Base-by-base conservation (phyloP, 208 protist genomes). In the Phytomonas serpens region DNA sequence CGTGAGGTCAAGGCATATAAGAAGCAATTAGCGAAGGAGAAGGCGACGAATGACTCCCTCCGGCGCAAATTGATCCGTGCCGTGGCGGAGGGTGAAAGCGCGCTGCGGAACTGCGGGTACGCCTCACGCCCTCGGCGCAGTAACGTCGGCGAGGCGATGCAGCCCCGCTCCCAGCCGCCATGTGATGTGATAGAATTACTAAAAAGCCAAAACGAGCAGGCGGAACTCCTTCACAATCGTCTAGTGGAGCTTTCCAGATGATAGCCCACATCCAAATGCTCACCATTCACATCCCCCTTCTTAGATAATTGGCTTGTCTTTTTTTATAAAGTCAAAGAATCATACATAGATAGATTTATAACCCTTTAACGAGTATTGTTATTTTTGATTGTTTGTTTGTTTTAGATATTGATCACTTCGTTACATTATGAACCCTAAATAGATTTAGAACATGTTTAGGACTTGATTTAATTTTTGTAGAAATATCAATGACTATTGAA, bases 161-260 rank as follows among this genome's bases (percentile, higher is more conserved):
- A 38, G 62, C 62, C 62, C 27, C 11, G 27, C 1, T 33, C 33
- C 32, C 11, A 33, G 62, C 47, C 47, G 16, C 31, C 16, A 29
- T 67, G 75, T 34, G 87, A 92, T 64, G 85, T 94, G n/a, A 79
- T 94, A 36, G 40, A 67, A 19, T 69, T 92, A 63, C 69, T 94
- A 42, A 71, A 76, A 13, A 72, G 68, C 30, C 89, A 94, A 67
- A 92, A 68, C 23, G 83, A 90, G 51, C 78, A 92, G 64, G 86
- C 89, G 31, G 85, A 75, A 67, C 74, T 76, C 11, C 70, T 94
- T 40, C 89, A 94, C 36, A 64, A 71, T 47, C 83, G 84, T 40
- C 76, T 93, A 6, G 67, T 87, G 67, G 85, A 87, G 69, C 74
- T 93, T 27, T 85, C 82, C 0, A 75, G 72, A 27, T 81, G 14